Evolutionary conservation across 768 basidiomycete genomes (phyloP).

Genomic region (Boletus bicolor): DNA sequence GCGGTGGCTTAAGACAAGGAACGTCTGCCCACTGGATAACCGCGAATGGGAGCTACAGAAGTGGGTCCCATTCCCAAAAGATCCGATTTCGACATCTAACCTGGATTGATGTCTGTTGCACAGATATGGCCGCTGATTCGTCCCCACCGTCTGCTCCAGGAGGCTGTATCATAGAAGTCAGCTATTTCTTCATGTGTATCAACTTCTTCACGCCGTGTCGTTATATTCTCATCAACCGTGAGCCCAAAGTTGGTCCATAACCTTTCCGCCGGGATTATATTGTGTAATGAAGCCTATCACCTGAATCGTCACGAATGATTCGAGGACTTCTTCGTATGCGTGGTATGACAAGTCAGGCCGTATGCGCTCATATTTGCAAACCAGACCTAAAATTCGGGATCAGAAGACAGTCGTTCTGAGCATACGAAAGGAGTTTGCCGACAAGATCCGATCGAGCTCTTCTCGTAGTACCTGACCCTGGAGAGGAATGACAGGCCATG

Average conservation of each 20-base stretch:
- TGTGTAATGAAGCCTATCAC: neutral
- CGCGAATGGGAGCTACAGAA: slow-evolving; percentile 97
- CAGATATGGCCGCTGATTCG: slow-evolving; percentile 42
- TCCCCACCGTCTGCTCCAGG: neutral
- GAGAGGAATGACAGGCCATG: slow-evolving; percentile 24
- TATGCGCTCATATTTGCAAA: neutral
- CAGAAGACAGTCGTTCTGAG: no score
- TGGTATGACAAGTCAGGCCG: neutral
- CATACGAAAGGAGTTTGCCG: neutral
- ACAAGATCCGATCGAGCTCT: slow-evolving; percentile 20
- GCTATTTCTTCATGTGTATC: slow-evolving; percentile 13
- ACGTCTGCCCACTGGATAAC: slow-evolving; percentile 93
- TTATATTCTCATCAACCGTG: neutral
- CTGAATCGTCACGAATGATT: neutral
- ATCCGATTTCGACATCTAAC: neutral
- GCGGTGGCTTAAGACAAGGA: slow-evolving; percentile 96
- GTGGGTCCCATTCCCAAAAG: slow-evolving; percentile 44
- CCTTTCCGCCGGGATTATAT: neutral
- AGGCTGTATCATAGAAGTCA: slow-evolving; percentile 22
- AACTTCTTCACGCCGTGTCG: neutral
- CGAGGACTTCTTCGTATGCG: neutral
- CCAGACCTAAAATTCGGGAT: no score
- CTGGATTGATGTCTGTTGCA: neutral
- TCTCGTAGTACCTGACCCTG: slow-evolving; percentile 13
- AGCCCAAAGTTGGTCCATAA: neutral